phyloP scores from a whole-genome alignment of 495 filamentous ascomycete genomes.

The Hypoxylon trugodes region DNA sequence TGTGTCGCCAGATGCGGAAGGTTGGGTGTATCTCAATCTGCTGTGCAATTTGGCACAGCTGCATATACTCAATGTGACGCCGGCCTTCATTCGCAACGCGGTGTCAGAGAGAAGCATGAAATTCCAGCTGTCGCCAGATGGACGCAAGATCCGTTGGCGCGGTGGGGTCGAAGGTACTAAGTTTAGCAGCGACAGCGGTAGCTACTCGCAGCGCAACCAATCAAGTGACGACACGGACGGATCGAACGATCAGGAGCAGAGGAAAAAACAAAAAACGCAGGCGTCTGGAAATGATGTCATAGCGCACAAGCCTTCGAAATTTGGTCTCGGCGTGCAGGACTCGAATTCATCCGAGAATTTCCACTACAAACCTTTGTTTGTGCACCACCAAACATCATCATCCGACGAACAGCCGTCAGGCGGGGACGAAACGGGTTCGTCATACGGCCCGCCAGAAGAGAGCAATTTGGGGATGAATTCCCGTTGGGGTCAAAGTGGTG shows the following conservation, averaged over 20 bases:
- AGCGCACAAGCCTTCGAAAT: slow-evolving; percentile 49
- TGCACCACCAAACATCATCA: slow-evolving; percentile 50
- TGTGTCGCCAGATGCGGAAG: slow-evolving; percentile 61
- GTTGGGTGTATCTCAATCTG: slow-evolving; percentile 85
- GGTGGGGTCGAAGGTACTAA: slow-evolving; percentile 68
- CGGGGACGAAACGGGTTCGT: slow-evolving; percentile 50
- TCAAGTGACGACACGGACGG: slow-evolving; percentile 53
- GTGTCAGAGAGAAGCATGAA: slow-evolving; percentile 70
- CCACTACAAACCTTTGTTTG: slow-evolving; percentile 71
- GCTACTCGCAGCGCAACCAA: slow-evolving; percentile 50
- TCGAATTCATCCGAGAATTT: slow-evolving; percentile 57
- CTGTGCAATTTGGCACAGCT: slow-evolving; percentile 82
- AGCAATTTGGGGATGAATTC: slow-evolving; percentile 52
- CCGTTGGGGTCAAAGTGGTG: slow-evolving; percentile 51
- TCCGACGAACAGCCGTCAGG: slow-evolving; percentile 54
- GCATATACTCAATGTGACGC: slow-evolving; percentile 78
- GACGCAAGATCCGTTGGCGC: slow-evolving; percentile 77
- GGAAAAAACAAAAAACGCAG: slow-evolving; percentile 53
- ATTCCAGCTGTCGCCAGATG: slow-evolving; percentile 77
- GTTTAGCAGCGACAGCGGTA: slow-evolving; percentile 65
- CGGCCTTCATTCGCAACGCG: slow-evolving; percentile 73
- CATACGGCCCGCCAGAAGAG: slow-evolving; percentile 44
- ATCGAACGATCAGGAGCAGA: slow-evolving; percentile 44
- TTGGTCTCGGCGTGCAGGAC: slow-evolving; percentile 43
- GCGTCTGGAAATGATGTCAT: slow-evolving; percentile 40